These are phyloP conservation scores for Myriosclerotinia curreyana DNA, from an alignment of 2,329 filamentous ascomycete species.

Conservation along the genomic window DNA sequence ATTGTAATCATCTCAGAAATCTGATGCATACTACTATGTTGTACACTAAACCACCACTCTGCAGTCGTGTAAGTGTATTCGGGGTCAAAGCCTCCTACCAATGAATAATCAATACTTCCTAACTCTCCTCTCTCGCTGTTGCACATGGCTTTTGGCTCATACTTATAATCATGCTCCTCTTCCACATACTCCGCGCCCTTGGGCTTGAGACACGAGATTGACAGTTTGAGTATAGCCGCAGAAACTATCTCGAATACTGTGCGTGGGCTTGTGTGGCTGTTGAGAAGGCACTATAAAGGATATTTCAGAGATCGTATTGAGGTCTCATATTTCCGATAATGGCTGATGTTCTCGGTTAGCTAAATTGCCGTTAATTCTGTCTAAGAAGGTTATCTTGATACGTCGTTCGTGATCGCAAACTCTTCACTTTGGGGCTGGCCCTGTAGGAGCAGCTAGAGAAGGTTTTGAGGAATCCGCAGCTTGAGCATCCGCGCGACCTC, in stretches of 20 bases:
- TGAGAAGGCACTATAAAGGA: not conserved
- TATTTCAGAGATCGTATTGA: not conserved
- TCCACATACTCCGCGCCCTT: not conserved
- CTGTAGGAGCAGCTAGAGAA: constrained; percentile 29
- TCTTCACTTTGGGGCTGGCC: constrained; percentile 32
- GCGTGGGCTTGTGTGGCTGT: not conserved
- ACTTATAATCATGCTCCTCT: not conserved
- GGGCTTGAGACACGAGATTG: not conserved
- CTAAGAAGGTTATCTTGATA: not conserved
- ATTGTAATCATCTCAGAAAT: not conserved
- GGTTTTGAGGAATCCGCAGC: constrained; percentile 25
- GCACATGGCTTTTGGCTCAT: not conserved
- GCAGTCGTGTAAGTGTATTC: not conserved
- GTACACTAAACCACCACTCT: not conserved
- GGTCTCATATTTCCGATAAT: not conserved
- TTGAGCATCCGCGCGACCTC: constrained; percentile 27
- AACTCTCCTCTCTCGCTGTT: not conserved
- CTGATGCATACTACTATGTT: not conserved
- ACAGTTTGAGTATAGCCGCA: not conserved
- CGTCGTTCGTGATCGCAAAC: not conserved
- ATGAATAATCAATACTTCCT: not conserved
- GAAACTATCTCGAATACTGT: not conserved
- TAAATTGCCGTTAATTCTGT: not conserved
- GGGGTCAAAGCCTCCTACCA: not conserved
- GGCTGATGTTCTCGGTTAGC: not conserved